Evolutionary conservation across 2,329 filamentous ascomycete genomes (phyloP).

Genomic region (Magnaporthiopsis incrustans): DNA sequence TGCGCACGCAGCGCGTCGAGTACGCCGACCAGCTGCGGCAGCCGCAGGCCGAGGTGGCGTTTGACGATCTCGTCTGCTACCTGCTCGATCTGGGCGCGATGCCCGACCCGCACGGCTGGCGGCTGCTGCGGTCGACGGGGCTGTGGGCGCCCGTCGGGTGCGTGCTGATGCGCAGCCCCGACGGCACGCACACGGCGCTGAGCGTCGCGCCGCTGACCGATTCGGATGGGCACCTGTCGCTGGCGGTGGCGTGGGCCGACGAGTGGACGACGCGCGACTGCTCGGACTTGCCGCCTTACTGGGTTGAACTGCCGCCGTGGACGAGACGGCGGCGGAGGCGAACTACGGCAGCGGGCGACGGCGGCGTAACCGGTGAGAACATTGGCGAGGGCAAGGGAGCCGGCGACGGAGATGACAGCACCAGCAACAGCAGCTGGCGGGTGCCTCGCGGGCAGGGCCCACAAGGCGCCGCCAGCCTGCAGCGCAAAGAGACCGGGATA

Average conservation of each 20-base stretch:
- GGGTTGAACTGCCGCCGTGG: constrained; percentile 40
- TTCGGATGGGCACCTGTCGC: constrained; percentile 51
- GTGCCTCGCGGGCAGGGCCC: too few relatives aligned
- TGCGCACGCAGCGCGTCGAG: constrained; percentile 54
- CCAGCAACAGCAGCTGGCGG: background rate
- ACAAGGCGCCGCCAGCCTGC: background rate
- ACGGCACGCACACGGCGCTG: constrained; percentile 39
- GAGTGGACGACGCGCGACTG: constrained; percentile 45
- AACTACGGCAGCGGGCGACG: constrained; percentile 7
- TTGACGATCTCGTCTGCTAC: constrained; percentile 54
- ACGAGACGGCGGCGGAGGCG: constrained; percentile 8
- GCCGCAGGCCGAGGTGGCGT: constrained; percentile 43
- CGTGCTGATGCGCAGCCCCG: constrained; percentile 44
- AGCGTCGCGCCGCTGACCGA: constrained; percentile 48
- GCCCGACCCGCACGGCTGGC: constrained; percentile 51
- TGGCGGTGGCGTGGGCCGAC: constrained; percentile 48
- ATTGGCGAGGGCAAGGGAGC: background rate
- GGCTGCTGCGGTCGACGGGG: constrained; percentile 46
- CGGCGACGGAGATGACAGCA: background rate
- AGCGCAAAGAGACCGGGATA: background rate
- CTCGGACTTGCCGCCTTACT: constrained; percentile 49
- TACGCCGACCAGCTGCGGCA: constrained; percentile 49
- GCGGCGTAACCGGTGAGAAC: constrained; percentile 10
- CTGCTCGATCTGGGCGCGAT: constrained; percentile 56
- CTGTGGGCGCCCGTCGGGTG: constrained; percentile 55